These are phyloP conservation scores for Selaginella moellendorffii DNA, from an alignment of 75 land plant genomes.

Conservation along the genomic window DNA sequence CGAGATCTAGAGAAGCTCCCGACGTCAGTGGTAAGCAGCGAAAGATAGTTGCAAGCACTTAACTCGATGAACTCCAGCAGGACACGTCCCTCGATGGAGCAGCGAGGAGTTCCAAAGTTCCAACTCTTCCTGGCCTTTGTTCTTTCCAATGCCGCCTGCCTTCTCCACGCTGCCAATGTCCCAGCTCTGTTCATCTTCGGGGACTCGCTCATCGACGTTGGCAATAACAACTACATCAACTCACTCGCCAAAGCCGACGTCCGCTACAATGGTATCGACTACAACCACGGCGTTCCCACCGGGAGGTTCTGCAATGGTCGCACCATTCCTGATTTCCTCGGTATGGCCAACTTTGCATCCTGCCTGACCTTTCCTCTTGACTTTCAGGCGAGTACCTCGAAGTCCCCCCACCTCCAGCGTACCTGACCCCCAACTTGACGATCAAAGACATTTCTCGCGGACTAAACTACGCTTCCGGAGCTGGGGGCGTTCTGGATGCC, in stretches of 20 bases:
- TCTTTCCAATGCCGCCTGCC: too few species aligned
- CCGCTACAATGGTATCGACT: conserved; percentile 58
- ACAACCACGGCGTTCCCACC: conserved; percentile 30
- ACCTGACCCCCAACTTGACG: conserved; percentile 25
- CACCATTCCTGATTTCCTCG: conserved; percentile 56
- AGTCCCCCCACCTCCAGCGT: conserved; percentile 39
- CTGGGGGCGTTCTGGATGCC: conserved; percentile 57
- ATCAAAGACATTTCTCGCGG: conserved; percentile 40
- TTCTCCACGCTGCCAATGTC: neutral
- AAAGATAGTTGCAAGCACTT: too few species aligned
- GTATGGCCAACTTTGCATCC: conserved; percentile 15
- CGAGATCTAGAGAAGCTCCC: too few species aligned
- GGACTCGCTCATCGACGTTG: conserved; percentile 74
- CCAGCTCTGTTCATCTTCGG: conserved; percentile 49
- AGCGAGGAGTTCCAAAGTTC: too few species aligned
- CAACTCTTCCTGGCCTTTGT: too few species aligned
- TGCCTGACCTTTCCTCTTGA: neutral
- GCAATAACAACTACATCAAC: conserved; percentile 61
- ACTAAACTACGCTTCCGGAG: conserved; percentile 70
- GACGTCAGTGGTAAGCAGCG: too few species aligned
- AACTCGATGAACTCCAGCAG: too few species aligned
- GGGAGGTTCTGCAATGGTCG: conserved; percentile 64
- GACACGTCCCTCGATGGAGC: too few species aligned
- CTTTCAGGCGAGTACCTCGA: conserved; percentile 47
- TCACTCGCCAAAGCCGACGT: conserved; percentile 49